phyloP scores from a whole-genome alignment of 805 yeast genomes.

The Kurtzmaniella cleridarum region DNA sequence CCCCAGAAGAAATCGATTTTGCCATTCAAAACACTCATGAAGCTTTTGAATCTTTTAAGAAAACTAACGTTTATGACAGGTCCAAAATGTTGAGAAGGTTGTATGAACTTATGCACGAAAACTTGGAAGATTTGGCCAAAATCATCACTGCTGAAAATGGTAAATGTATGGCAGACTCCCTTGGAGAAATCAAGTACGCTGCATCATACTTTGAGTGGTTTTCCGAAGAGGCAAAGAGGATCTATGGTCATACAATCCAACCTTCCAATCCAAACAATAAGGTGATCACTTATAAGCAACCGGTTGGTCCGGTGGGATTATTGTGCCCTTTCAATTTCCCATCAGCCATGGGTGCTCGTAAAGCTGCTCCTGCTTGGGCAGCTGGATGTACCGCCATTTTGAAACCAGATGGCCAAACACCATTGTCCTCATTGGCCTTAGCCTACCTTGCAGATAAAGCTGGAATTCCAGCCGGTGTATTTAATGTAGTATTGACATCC shows the following conservation, averaged over 20 bases:
- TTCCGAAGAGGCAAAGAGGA: slow-evolving; percentile 51
- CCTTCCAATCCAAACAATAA: slow-evolving; percentile 47
- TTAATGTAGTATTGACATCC: slow-evolving; percentile 45
- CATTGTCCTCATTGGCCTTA: slow-evolving; percentile 54
- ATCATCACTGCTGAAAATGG: slow-evolving; percentile 59
- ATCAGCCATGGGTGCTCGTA: slow-evolving; percentile 60
- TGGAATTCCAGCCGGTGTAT: slow-evolving; percentile 55
- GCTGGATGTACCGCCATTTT: slow-evolving; percentile 58
- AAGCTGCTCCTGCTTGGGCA: slow-evolving; percentile 62
- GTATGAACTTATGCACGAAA: slow-evolving; percentile 47
- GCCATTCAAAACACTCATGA: slow-evolving; percentile 45
- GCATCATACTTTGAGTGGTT: slow-evolving; percentile 46
- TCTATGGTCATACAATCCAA: slow-evolving; percentile 53
- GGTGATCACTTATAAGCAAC: slow-evolving; percentile 50
- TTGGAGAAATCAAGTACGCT: slow-evolving; percentile 53
- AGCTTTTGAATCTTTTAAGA: slow-evolving; percentile 42
- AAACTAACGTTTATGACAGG: slow-evolving; percentile 46
- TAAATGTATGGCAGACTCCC: slow-evolving; percentile 48
- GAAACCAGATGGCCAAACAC: slow-evolving; percentile 61
- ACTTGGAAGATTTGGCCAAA: slow-evolving; percentile 52
- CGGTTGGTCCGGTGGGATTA: slow-evolving; percentile 60
- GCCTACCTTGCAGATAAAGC: slow-evolving; percentile 52
- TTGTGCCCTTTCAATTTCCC: slow-evolving; percentile 70
- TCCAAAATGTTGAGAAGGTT: slow-evolving; percentile 46
- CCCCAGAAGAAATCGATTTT: slow-evolving; percentile 35